Conservation (phyloP, 208 protist species). For the Angomonas deanei region DNA sequence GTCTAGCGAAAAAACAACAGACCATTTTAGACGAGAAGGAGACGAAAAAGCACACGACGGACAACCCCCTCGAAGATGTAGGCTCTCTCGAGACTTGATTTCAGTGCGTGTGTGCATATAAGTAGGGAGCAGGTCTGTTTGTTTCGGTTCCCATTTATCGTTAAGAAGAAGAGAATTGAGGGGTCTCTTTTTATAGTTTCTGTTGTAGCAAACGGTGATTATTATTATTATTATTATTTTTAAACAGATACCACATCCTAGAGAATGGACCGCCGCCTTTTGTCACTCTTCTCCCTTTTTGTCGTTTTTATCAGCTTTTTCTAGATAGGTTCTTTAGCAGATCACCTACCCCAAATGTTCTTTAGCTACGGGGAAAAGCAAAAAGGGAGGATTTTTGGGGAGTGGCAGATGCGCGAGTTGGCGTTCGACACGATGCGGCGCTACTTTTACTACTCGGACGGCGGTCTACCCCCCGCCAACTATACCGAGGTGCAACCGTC, state of each 20-base stretch:
- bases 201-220: no score
- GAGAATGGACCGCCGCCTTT: no score
- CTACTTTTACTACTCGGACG: constrained; percentile 52
- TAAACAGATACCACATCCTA: no score
- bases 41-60: background rate
- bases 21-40: background rate
- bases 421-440: constrained; percentile 69
- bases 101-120: no score
- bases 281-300: background rate
- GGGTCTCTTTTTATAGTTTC: no score
- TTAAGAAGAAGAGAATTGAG: no score
- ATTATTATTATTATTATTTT: constrained; percentile 2
- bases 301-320: background rate
- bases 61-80: background rate
- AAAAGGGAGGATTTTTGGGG: constrained; percentile 31
- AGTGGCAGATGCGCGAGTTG: constrained; percentile 58
- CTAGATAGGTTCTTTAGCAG: background rate
- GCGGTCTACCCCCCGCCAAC: constrained; percentile 3
- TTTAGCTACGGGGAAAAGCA: constrained; percentile 60
- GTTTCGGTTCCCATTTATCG: no score
- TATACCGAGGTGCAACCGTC: background rate
- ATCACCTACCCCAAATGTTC: constrained; percentile 31
- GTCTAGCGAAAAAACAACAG: background rate
- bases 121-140: no score
- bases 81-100: background rate